A percentile compares a stretch with the other conserved stretches of the same genome.
Conservation (phyloP, 306 rosid genomes). For the Cucumis cinereus region DNA sequence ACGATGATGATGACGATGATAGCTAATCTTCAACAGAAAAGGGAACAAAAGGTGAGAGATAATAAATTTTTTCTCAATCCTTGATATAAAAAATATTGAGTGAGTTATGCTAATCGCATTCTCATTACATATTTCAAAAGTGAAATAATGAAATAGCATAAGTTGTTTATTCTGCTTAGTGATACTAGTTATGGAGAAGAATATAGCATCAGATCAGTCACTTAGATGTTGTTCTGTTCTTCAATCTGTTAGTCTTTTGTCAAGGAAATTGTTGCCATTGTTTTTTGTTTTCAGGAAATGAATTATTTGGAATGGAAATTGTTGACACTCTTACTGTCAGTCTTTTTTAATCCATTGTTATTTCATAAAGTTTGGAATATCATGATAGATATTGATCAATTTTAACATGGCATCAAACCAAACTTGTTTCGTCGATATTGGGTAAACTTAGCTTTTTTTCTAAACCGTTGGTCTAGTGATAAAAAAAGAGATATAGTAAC, state of each 20-base stretch:
- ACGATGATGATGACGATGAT: background rate
- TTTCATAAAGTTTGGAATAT: background rate
- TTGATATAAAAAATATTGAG: conserved; percentile 11
- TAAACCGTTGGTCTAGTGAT: no score
- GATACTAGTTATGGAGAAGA: conserved; percentile 28
- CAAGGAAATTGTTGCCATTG: conserved; percentile 8
- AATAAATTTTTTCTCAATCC: conserved; percentile 11
- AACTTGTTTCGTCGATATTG: background rate
- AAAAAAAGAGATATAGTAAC: no score
- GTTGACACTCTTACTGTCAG: background rate
- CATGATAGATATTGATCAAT: background rate
- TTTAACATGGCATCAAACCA: background rate
- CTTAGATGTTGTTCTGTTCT: conserved; percentile 14
- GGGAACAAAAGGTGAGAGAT: conserved; percentile 19
- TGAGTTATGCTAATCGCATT: conserved; percentile 22
- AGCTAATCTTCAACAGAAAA: background rate
- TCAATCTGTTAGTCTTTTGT: conserved; percentile 14
- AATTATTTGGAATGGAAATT: conserved; percentile 15
- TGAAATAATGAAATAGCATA: conserved; percentile 29
- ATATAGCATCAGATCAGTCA: conserved; percentile 11
- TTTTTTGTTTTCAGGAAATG: background rate
- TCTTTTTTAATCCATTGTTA: conserved; percentile 10
- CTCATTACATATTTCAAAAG: conserved; percentile 22
- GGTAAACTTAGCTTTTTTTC: background rate
- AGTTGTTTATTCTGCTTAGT: conserved; percentile 21